These are phyloP conservation scores for Zygosaccharomyces sapae DNA, from an alignment of 1,139 yeast genomes.

Conservation along the genomic window DNA sequence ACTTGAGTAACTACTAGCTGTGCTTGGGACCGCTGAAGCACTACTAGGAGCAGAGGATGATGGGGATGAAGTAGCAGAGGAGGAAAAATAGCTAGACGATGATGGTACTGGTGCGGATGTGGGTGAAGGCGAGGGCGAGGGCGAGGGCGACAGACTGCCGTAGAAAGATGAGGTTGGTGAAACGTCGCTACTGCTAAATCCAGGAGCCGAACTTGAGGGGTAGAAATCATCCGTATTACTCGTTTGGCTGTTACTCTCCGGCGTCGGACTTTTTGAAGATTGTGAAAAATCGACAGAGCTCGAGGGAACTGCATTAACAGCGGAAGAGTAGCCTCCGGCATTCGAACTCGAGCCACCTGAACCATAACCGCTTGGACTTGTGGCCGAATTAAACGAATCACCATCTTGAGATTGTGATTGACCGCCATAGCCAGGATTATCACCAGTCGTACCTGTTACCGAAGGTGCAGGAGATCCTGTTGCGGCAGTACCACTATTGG, in stretches of 20 bases:
- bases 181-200: neutral
- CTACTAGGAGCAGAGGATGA: neutral
- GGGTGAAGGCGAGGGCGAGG: neutral
- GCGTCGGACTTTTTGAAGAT: slow-evolving; percentile 20
- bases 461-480: neutral
- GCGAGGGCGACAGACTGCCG: neutral
- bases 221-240: neutral
- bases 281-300: slow-evolving; percentile 9
- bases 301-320: slow-evolving; percentile 17
- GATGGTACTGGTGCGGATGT: no score
- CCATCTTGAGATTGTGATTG: neutral
- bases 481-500: neutral
- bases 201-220: neutral
- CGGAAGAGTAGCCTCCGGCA: slow-evolving; percentile 14
- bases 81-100: no score
- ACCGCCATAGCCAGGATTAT: neutral
- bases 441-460: neutral
- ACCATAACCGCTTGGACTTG: neutral
- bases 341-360: slow-evolving; percentile 26
- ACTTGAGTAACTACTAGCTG: no score
- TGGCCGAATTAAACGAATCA: neutral
- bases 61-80: no score
- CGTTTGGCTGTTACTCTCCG: slow-evolving; percentile 5
- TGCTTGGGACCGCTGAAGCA: neutral
- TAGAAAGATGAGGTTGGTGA: neutral